Conservation (phyloP, 2,329 filamentous ascomycete species). For the Albifimbria verrucaria region DNA sequence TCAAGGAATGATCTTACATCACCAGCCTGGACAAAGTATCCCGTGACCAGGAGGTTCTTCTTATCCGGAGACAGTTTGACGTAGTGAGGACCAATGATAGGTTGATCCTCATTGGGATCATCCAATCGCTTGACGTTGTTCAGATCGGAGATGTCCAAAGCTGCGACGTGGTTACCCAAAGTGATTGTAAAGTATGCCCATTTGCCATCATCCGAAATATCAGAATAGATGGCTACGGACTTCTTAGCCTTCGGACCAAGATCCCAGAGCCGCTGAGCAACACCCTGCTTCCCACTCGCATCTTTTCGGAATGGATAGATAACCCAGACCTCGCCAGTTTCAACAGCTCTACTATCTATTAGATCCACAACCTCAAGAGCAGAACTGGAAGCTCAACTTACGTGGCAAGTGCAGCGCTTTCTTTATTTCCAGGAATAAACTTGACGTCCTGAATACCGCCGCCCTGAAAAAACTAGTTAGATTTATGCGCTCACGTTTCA, state of each 20-base stretch:
- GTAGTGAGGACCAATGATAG: conserved; percentile 60
- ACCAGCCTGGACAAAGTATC: conserved; percentile 63
- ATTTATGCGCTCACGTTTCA: background rate
- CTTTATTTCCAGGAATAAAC: conserved; percentile 59
- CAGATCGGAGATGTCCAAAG: conserved; percentile 60
- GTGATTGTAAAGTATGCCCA: conserved; percentile 59
- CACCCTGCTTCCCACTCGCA: conserved; percentile 52
- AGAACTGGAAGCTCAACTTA: conserved; percentile 9
- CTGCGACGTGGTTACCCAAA: conserved; percentile 55
- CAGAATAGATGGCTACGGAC: conserved; percentile 57
- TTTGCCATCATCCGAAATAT: conserved; percentile 56
- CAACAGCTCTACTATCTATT: conserved; percentile 40
- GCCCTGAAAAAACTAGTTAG: conserved; percentile 31
- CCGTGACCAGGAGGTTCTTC: conserved; percentile 62
- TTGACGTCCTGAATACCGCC: conserved; percentile 63
- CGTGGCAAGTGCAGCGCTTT: conserved; percentile 57
- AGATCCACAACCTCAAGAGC: background rate
- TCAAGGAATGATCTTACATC: conserved; percentile 27
- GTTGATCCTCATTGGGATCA: conserved; percentile 55
- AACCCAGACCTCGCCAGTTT: conserved; percentile 60
- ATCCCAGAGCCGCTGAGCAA: conserved; percentile 55
- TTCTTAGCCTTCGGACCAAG: conserved; percentile 54
- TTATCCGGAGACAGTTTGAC: conserved; percentile 62
- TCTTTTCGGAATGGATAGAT: conserved; percentile 60
- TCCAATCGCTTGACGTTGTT: conserved; percentile 58